Evolutionary conservation across 163 green algal genomes (phyloP).

Genomic region (Chlamydomonas reinhardtii): DNA sequence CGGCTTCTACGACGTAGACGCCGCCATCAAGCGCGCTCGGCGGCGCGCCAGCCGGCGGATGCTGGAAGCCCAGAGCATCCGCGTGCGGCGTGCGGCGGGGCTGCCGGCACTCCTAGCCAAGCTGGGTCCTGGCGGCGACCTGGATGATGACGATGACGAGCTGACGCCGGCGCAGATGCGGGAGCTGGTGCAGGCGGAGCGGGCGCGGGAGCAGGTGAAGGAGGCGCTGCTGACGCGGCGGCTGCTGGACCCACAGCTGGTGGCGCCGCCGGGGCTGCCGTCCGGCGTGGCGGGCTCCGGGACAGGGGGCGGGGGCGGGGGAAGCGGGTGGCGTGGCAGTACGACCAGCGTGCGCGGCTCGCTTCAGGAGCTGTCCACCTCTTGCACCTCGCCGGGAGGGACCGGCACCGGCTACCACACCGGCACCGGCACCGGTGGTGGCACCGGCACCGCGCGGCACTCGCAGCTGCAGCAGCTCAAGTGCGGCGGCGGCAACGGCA

Average conservation of each 20-base stretch:
- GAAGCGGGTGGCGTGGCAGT: background rate
- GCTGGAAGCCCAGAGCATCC: too few relatives aligned
- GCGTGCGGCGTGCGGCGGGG: too few relatives aligned
- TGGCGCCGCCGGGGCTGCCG: background rate
- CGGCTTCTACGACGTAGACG: too few relatives aligned
- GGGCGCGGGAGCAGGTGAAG: conserved; percentile 8
- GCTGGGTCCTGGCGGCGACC: too few relatives aligned
- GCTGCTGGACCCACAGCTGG: conserved; percentile 2
- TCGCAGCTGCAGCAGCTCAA: background rate
- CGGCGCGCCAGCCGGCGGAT: too few relatives aligned
- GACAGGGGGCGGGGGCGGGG: too few relatives aligned
- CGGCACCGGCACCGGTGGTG: too few relatives aligned
- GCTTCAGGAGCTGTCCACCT: background rate
- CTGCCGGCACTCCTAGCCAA: too few relatives aligned
- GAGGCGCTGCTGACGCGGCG: background rate
- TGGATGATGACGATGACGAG: too few relatives aligned
- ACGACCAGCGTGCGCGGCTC: background rate
- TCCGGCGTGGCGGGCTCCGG: too few relatives aligned
- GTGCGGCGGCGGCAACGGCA: background rate
- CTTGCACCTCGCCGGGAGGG: background rate
- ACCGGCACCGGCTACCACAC: background rate
- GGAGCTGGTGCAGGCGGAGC: background rate
- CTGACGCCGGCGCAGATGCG: too few relatives aligned
- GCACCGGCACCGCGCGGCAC: background rate
- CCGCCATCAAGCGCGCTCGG: too few relatives aligned